Base-by-base conservation (phyloP, 2,329 filamentous ascomycete genomes). In the Didymella arachidicola region DNA sequence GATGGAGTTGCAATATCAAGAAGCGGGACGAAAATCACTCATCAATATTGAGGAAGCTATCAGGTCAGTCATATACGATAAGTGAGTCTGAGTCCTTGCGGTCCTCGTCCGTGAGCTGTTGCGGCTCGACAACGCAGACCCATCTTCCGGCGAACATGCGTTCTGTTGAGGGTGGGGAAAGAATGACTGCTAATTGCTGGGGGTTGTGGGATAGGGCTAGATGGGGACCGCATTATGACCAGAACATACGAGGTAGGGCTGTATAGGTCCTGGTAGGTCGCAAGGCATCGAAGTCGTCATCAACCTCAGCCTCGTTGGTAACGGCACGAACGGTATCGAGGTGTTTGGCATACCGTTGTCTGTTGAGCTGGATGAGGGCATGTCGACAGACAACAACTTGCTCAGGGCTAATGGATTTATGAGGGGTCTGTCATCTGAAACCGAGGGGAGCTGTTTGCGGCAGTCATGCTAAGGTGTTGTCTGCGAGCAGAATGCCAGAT, bases 391-490 rank as follows among this genome's bases (percentile, higher is more conserved):
- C 39, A 44, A 18, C 39, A 46, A 30, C 16, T 49, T n/a, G 32
- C 38, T 18, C 38, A 7, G 11, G 39, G 26, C 39, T 32, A 47
- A 30, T 11, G 32, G 36, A 16, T 12, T 48, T 29, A 16, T 11
- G 30, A 57, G n/a, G 38, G 27, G 19, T 29, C 18, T 43, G 11
- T 46, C 59, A 57, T 59, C 56, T 57, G 57, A 60, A 55, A 59
- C 57, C 57, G 49, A 63, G 60, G 55, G 38, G 32, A 34, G 29
- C 54, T 19, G 57, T 45, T 60, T 50, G 49, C 49, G 34, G 53
- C 8, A 16, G 30, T 19, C 32, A 46, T 47, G 43, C 55, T 29
- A 46, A 36, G 30, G 29, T 26, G 11, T 42, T 50, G 51, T 26
- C 16, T 38, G 50, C 46, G 56, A 32, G 50, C 41, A 22, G 46